A percentile compares a stretch with the other conserved stretches of the same genome.
These are phyloP conservation scores for Vaucheria bursata DNA, from an alignment of 352 stramenopile species.

Conservation along the genomic window DNA sequence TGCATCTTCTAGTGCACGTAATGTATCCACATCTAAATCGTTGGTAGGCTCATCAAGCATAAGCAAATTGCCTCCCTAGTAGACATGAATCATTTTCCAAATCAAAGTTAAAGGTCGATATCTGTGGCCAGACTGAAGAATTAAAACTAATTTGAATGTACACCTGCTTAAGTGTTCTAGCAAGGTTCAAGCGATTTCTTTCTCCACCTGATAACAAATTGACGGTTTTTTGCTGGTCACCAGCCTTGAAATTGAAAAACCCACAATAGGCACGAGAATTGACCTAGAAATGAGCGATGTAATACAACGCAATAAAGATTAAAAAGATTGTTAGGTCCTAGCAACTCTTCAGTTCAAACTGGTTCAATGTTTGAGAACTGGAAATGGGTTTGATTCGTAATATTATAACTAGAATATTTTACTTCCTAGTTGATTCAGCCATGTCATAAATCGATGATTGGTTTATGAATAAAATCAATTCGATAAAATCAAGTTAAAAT, in stretches of 20 bases:
- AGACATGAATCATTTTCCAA: background rate
- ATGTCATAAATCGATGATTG: too few species aligned
- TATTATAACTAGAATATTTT: too few species aligned
- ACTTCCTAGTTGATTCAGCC: too few species aligned
- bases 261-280: slow-evolving; percentile 59
- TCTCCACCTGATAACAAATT: slow-evolving; percentile 62
- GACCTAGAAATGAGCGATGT: too few species aligned
- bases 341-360: background rate
- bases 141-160: background rate
- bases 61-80: background rate
- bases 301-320: background rate
- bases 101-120: background rate
- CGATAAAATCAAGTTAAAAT: too few species aligned
- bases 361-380: background rate
- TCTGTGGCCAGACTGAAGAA: background rate
- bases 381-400: background rate
- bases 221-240: slow-evolving; percentile 62
- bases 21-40: slow-evolving; percentile 46
- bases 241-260: slow-evolving; percentile 69
- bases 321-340: background rate
- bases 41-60: too few species aligned
- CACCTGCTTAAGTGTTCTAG: slow-evolving; percentile 59
- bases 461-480: too few species aligned
- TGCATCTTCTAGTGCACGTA: slow-evolving; percentile 62
- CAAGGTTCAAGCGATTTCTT: slow-evolving; percentile 63